Evolutionary conservation across 2,329 filamentous ascomycete species (phyloP).

Genomic region (Penicillium sp.): DNA sequence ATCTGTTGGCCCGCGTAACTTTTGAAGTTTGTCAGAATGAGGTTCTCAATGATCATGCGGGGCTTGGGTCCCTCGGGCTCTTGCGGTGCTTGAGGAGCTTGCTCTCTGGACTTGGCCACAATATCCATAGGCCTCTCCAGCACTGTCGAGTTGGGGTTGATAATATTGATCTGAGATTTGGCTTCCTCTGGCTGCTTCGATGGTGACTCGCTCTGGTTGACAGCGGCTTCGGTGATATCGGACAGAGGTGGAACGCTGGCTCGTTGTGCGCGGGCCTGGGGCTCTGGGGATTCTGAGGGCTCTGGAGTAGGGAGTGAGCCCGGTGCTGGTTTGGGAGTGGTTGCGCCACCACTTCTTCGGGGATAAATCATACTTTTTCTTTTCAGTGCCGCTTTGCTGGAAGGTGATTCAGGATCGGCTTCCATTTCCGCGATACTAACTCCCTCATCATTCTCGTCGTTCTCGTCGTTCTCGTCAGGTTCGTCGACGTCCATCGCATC

Average conservation of each 20-base stretch:
- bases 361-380: constrained; percentile 61
- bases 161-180: constrained; percentile 58
- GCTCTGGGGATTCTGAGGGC: constrained; percentile 57
- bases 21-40: constrained; percentile 96
- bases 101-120: constrained; percentile 78
- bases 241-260: constrained; percentile 63
- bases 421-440: constrained; percentile 38
- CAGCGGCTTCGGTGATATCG: constrained; percentile 69
- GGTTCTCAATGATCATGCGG: constrained; percentile 87
- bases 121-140: constrained; percentile 94
- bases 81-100: constrained; percentile 64
- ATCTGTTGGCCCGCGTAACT: constrained; percentile 95
- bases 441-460: constrained; percentile 29
- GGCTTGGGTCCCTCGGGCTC: constrained; percentile 78
- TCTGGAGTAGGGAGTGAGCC: constrained; percentile 51
- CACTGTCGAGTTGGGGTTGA: constrained; percentile 74
- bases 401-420: constrained; percentile 55
- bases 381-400: constrained; percentile 65
- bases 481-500: constrained; percentile 44
- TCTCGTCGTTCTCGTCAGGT: constrained; percentile 41
- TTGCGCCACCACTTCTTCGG: constrained; percentile 46
- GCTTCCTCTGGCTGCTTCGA: constrained; percentile 45
- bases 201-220: constrained; percentile 69
- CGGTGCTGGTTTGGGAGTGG: constrained; percentile 40
- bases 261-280: constrained; percentile 38